Evolutionary conservation across 805 yeast species (phyloP), one percentile per base, ranked within the genome.

Genomic region (Saccharomycopsis sp.): DNA sequence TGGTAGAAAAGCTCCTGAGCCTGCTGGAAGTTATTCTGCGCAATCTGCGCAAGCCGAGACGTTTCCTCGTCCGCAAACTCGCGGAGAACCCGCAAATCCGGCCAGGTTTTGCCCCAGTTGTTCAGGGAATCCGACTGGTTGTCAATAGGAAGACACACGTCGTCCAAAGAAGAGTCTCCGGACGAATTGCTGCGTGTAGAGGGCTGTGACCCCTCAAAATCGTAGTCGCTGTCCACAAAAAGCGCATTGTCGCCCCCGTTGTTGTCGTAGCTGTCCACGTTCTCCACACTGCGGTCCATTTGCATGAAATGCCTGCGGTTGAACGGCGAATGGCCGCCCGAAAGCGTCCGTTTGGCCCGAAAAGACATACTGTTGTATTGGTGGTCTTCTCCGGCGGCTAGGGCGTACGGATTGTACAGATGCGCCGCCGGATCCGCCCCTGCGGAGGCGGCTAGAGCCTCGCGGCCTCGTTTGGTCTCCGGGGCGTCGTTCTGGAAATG

Each of bases 61-160:
- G 68, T 71, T 70, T 91, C 97, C 62, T 85, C 86, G 34, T 73
- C 75, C 1, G 89, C 83, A 71, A 84, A 50, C 34, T 55, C 50
- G 24, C 14, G 53, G 15, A 50, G 24, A 9, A 34, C 29, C 18
- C 44, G 69, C 44, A 51, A 55, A 20, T 55, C 53, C 16, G 53
- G 53, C 53, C 53, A 48, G 51, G 70, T 65, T 61, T 72, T 74
- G 7, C 48, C 48, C 48, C 48, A 44, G 16, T 44, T 44, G 21
- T 44, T 44, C 18, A 18, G 21, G 21, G 48, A 44, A 12, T 18
- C 21, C 16, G 48, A 44, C 16, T 44, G 48, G 16, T 44, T 44
- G 16, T 85, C 91, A 46, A 91, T 76, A 0, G 96, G 97, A 70
- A 90, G 82, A 67, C 97, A 92, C 20, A 92, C 99, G 70, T 92